Evolutionary conservation across 2,329 filamentous ascomycete species (phyloP).

Genomic region (Mariannaea sp.): DNA sequence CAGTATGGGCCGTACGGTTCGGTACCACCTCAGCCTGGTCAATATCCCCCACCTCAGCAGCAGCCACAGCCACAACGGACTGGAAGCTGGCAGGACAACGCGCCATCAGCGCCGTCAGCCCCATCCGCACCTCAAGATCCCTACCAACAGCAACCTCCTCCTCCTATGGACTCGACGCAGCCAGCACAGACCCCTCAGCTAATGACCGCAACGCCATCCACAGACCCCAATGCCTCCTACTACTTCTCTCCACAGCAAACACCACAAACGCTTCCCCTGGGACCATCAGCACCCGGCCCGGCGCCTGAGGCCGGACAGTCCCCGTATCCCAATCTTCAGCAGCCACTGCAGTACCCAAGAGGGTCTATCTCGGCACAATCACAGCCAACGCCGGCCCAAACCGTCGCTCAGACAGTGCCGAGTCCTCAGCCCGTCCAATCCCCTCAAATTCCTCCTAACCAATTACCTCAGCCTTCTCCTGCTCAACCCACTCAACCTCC

Average conservation of each 20-base stretch:
- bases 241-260: slow-evolving; percentile 57
- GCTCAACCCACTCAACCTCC: slow-evolving; percentile 23
- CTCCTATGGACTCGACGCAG: slow-evolving; percentile 34
- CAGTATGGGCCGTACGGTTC: slow-evolving; percentile 53
- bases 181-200: slow-evolving; percentile 40
- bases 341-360: slow-evolving; percentile 50
- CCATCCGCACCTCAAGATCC: slow-evolving; percentile 45
- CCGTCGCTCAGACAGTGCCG: slow-evolving; percentile 34
- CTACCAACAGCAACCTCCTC: slow-evolving; percentile 36
- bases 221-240: slow-evolving; percentile 61
- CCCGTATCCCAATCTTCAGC: slow-evolving; percentile 59
- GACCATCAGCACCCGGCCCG: slow-evolving; percentile 46
- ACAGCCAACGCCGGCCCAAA: slow-evolving; percentile 41
- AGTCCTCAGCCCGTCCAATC: slow-evolving; percentile 36
- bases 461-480: slow-evolving; percentile 36
- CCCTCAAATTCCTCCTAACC: slow-evolving; percentile 29
- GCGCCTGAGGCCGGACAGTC: slow-evolving; percentile 52
- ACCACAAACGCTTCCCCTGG: slow-evolving; percentile 40
- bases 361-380: slow-evolving; percentile 47
- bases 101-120: slow-evolving; percentile 46
- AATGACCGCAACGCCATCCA: slow-evolving; percentile 35
- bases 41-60: slow-evolving; percentile 52
- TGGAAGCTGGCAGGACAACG: slow-evolving; percentile 56
- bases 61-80: slow-evolving; percentile 54
- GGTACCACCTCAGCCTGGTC: slow-evolving; percentile 45